A percentile compares a stretch with the other conserved stretches of the same genome.
Evolutionary conservation across 2,329 filamentous ascomycete genomes (phyloP).

Genomic region (Diaporthe ilicicola): DNA sequence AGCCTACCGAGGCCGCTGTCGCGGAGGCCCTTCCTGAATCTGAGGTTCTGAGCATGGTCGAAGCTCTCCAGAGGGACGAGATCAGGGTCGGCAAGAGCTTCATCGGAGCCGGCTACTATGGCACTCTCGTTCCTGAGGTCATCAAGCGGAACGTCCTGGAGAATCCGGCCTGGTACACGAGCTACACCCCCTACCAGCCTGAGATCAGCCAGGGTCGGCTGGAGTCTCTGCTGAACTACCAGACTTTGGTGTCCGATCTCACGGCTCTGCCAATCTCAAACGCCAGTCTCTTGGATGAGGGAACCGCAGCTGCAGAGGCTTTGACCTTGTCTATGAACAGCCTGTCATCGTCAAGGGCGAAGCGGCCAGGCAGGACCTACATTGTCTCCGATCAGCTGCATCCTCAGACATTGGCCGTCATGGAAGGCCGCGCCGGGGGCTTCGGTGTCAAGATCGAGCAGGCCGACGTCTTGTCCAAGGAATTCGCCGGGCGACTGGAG

Average conservation of each 20-base stretch:
- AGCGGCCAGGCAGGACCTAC: slow-evolving; percentile 79
- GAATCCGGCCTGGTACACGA: slow-evolving; percentile 96
- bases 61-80: slow-evolving; percentile 42
- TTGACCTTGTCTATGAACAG: slow-evolving; percentile 92
- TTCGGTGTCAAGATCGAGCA: slow-evolving; percentile 84
- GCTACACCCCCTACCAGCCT: slow-evolving; percentile 96
- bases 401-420: slow-evolving; percentile 84
- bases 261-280: slow-evolving; percentile 90
- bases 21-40: slow-evolving; percentile 65
- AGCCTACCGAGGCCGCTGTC: slow-evolving; percentile 45
- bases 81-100: slow-evolving; percentile 67
- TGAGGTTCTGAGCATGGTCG: slow-evolving; percentile 58
- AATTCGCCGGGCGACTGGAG: slow-evolving; percentile 70
- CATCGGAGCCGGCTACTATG: slow-evolving; percentile 89
- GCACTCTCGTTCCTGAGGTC: slow-evolving; percentile 84
- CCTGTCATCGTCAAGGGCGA: slow-evolving; percentile 75
- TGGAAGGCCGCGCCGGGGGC: slow-evolving; percentile 87
- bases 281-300: slow-evolving; percentile 89
- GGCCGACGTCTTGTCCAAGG: slow-evolving; percentile 74
- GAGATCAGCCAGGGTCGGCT: slow-evolving; percentile 96
- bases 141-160: slow-evolving; percentile 94
- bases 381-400: slow-evolving; percentile 85
- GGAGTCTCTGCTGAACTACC: slow-evolving; percentile 93
- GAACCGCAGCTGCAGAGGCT: slow-evolving; percentile 91
- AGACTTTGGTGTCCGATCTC: slow-evolving; percentile 89